Evolutionary conservation across 495 filamentous ascomycete genomes (phyloP).

Genomic region (Mytilinidion resinicola): DNA sequence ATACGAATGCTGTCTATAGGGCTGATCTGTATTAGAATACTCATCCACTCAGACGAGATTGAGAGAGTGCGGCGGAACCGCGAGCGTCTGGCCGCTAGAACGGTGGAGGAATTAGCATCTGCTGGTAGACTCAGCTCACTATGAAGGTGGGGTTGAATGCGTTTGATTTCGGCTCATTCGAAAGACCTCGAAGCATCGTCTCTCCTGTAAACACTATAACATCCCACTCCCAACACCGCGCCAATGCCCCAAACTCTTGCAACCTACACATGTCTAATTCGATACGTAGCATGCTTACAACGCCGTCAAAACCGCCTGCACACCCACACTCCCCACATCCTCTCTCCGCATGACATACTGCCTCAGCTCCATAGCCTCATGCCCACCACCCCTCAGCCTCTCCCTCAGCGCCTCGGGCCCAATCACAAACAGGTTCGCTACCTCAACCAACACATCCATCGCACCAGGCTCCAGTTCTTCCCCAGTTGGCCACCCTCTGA

Average conservation of each 20-base stretch:
- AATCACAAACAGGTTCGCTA: conserved; percentile 95
- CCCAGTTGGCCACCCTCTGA: conserved; percentile 69
- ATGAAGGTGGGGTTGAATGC: too few species aligned
- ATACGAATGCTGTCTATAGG: too few species aligned
- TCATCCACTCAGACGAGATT: too few species aligned
- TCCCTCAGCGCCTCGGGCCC: conserved; percentile 82
- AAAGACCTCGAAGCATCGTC: too few species aligned
- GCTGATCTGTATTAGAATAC: too few species aligned
- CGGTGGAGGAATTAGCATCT: too few species aligned
- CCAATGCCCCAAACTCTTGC: background rate
- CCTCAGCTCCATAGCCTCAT: conserved; percentile 64
- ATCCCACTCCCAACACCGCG: background rate
- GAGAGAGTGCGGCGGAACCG: too few species aligned
- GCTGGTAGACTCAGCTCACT: too few species aligned
- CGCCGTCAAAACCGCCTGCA: conserved; percentile 68
- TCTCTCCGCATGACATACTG: conserved; percentile 75
- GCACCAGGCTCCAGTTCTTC: conserved; percentile 59
- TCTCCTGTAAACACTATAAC: too few species aligned
- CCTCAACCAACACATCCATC: conserved; percentile 82
- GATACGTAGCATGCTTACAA: conserved; percentile 33
- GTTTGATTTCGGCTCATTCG: too few species aligned
- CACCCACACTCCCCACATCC: conserved; percentile 69
- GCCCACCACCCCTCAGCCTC: conserved; percentile 54
- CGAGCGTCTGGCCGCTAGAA: too few species aligned
- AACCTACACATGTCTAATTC: background rate